Evolutionary conservation across 306 rosid species (phyloP).

Genomic region (Cucumis cinereus): DNA sequence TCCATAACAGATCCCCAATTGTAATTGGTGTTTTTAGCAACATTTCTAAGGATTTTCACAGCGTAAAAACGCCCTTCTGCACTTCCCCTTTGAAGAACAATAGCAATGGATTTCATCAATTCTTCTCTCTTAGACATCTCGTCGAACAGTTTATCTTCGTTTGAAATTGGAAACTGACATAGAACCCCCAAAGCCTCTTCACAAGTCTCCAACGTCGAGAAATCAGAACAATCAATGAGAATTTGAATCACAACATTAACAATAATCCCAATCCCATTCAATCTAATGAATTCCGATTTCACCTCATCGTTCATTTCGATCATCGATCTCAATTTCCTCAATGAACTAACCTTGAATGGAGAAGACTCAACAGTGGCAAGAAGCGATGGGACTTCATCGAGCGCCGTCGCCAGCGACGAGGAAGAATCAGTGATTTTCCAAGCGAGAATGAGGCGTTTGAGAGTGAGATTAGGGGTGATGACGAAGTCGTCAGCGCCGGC

Average conservation of each 20-base stretch:
- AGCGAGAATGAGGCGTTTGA: slow-evolving; percentile 35
- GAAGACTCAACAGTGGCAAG: slow-evolving; percentile 29
- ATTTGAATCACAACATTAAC: slow-evolving; percentile 20
- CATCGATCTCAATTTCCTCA: slow-evolving; percentile 33
- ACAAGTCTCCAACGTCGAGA: slow-evolving; percentile 25
- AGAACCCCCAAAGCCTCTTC: slow-evolving; percentile 42
- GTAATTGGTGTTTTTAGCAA: slow-evolving; percentile 11
- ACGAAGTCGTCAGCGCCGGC: slow-evolving; percentile 1
- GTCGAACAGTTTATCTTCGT: slow-evolving; percentile 11
- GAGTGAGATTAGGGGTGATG: slow-evolving; percentile 36
- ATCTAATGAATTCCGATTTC: slow-evolving; percentile 13
- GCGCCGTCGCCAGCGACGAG: neutral
- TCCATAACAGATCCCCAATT: slow-evolving; percentile 27
- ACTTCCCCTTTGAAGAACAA: slow-evolving; percentile 33
- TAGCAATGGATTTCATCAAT: slow-evolving; percentile 19
- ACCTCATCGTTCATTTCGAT: slow-evolving; percentile 11
- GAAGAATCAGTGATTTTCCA: slow-evolving; percentile 15
- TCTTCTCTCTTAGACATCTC: slow-evolving; percentile 22
- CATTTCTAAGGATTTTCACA: slow-evolving; percentile 20
- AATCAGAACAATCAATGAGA: slow-evolving; percentile 21
- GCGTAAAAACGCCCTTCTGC: slow-evolving; percentile 29
- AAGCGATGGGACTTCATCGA: slow-evolving; percentile 15
- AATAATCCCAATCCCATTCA: slow-evolving; percentile 21
- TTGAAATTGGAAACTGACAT: slow-evolving; percentile 14
- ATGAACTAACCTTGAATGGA: slow-evolving; percentile 36